Evolutionary conservation across 164 flowering plant genomes (phyloP).

Genomic region (Cinnamomum chago): DNA sequence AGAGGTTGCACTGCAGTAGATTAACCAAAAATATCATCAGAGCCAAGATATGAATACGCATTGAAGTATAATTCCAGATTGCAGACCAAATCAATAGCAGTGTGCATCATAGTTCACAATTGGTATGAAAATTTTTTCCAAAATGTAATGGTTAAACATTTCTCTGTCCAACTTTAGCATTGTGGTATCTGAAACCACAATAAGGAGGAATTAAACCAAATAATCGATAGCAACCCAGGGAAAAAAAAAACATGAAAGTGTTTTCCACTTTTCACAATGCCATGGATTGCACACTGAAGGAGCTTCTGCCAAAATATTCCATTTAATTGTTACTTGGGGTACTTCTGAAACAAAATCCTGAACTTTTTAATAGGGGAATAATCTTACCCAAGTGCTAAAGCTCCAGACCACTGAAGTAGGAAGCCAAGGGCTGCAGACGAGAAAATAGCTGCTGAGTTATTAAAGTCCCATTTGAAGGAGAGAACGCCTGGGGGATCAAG

Average conservation of each 20-base stretch:
- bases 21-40: not conserved
- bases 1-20: conserved; percentile 82
- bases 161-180: no score
- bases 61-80: not conserved
- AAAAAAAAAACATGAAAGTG: no score
- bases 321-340: no score
- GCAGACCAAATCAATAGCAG: not conserved
- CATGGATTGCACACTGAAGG: no score
- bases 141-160: no score
- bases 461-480: conserved; percentile 67
- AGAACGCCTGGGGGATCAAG: conserved; percentile 90
- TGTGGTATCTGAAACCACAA: no score
- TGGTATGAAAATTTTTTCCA: no score
- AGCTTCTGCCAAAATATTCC: no score
- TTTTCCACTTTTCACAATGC: no score
- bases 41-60: not conserved
- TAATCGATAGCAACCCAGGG: no score
- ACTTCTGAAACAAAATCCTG: not conserved
- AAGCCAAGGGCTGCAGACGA: conserved; percentile 83
- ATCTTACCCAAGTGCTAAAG: conserved; percentile 92
- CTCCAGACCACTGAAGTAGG: conserved; percentile 99
- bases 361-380: not conserved
- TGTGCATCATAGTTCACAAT: not conserved
- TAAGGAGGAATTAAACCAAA: no score
- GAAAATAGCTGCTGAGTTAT: conserved; percentile 57